These are phyloP conservation scores for Aureobasidium sp. DNA, from an alignment of 2,329 filamentous ascomycete species.

Conservation along the genomic window DNA sequence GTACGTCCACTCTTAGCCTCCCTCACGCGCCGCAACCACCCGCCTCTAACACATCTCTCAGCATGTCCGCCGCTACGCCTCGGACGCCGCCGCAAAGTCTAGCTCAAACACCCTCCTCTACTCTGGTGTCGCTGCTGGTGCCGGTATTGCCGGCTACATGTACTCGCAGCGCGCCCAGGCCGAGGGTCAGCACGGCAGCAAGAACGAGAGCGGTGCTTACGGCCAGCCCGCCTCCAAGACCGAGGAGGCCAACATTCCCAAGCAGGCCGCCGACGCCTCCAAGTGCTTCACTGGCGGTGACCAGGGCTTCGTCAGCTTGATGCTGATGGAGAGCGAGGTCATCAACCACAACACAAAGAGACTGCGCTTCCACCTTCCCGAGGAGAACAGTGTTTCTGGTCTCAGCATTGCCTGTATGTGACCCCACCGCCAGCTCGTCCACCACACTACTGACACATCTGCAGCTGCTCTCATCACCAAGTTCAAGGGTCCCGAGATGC, in stretches of 20 bases:
- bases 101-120: constrained; percentile 56
- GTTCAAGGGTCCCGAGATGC: constrained; percentile 73
- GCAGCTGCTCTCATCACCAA: constrained; percentile 76
- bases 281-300: constrained; percentile 71
- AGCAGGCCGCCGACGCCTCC: constrained; percentile 33
- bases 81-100: constrained; percentile 47
- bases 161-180: constrained; percentile 33
- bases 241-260: constrained; percentile 34
- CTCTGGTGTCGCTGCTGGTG: constrained; percentile 51
- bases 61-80: constrained; percentile 68
- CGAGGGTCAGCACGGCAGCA: constrained; percentile 20
- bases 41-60: constrained; percentile 26
- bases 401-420: constrained; percentile 64
- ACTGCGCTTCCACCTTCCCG: constrained; percentile 79
- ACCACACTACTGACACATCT: constrained; percentile 9
- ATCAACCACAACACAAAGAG: constrained; percentile 95
- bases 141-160: constrained; percentile 53
- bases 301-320: constrained; percentile 79
- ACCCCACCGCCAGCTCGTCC: not conserved
- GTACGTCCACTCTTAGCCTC: constrained; percentile 25
- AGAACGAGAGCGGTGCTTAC: constrained; percentile 22
- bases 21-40: constrained; percentile 2
- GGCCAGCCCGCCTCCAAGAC: constrained; percentile 25
- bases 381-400: constrained; percentile 77
- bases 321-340: constrained; percentile 68